Evolutionary conservation across 345 rosid species (phyloP).

Genomic region (Psidium guajava): DNA sequence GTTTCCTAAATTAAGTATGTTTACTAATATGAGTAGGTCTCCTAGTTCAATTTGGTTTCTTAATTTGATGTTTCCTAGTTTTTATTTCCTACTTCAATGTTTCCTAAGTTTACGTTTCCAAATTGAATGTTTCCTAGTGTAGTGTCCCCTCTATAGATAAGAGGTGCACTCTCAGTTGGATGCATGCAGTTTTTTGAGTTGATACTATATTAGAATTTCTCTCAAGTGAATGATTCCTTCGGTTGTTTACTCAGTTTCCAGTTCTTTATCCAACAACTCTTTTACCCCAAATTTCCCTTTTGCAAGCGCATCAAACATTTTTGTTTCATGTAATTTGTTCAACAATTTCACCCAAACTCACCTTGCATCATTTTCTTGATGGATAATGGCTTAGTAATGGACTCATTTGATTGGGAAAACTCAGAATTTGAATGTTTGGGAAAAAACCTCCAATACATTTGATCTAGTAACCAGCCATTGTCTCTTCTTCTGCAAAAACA

Average conservation of each 20-base stretch:
- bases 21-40: not conserved
- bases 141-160: not conserved
- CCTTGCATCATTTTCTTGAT: not conserved
- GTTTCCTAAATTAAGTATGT: not conserved
- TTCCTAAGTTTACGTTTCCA: not conserved
- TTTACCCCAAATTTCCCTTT: not conserved
- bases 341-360: not conserved
- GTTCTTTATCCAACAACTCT: not conserved
- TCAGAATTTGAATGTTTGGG: not conserved
- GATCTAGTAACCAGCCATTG: not conserved
- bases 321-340: not conserved
- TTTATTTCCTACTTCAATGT: not conserved
- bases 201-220: not conserved
- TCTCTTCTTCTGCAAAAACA: not conserved
- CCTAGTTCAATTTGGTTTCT: not conserved
- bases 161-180: not conserved
- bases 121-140: not conserved
- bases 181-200: not conserved
- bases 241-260: not conserved
- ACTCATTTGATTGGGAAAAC: not conserved
- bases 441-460: not conserved
- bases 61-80: not conserved
- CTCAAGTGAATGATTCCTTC: not conserved
- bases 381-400: not conserved
- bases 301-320: not conserved